phyloP scores from a whole-genome alignment of 192 early-diverging fungal genomes.

The Coemansia reversa region DNA sequence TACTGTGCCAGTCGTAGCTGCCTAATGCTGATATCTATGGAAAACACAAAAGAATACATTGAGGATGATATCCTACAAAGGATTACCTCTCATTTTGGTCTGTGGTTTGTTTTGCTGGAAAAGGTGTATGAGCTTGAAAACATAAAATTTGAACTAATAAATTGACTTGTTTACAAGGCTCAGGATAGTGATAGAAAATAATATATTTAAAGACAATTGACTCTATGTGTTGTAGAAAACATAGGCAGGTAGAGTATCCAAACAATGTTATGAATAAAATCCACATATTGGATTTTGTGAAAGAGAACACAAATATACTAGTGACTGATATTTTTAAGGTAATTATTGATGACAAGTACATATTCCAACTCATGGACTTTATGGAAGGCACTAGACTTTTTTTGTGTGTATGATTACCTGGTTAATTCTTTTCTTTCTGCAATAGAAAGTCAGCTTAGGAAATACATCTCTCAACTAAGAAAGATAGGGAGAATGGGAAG shows the following conservation, averaged over 20 bases:
- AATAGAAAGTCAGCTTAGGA: not conserved
- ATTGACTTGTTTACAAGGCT: not conserved
- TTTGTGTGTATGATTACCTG: not conserved
- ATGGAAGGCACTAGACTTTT: not conserved
- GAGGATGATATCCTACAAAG: no score
- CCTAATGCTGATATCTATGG: no score
- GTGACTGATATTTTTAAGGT: not conserved
- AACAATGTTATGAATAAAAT: conserved; percentile 1
- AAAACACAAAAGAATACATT: no score
- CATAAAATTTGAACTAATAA: not conserved
- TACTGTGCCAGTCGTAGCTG: no score
- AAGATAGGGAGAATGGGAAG: not conserved
- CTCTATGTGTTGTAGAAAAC: not conserved
- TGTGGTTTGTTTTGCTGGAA: not conserved
- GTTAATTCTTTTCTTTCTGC: not conserved
- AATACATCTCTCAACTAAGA: not conserved
- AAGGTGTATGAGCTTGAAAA: conserved; percentile 1
- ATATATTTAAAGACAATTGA: not conserved
- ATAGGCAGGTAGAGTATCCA: not conserved
- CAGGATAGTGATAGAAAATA: not conserved
- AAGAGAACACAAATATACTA: not conserved
- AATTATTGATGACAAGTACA: not conserved
- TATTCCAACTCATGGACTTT: not conserved
- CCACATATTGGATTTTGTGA: not conserved
- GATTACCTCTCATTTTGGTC: not conserved